Base-by-base conservation (phyloP, 805 yeast species). In the Kluyveromyces starmeri region DNA sequence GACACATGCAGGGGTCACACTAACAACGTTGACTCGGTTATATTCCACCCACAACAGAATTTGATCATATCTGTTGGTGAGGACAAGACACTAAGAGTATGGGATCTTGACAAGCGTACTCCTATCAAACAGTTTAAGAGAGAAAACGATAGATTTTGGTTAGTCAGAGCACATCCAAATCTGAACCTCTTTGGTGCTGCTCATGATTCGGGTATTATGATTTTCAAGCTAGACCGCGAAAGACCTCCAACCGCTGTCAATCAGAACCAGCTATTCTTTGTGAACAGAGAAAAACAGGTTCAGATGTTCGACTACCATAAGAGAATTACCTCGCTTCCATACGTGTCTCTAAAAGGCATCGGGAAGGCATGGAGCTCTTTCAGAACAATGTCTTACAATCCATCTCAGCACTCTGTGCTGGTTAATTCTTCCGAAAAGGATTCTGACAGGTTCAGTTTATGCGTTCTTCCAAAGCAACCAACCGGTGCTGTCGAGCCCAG, bases 1-100 rank as follows among this genome's bases (percentile, higher is more conserved):
- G 99, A 92, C 58, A 83, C 96, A 18, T 89, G 96, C 61, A 76
- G 98, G 54, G 98, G 98, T 37, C 99, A 92, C 61, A 83, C 95
- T 19, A 88, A 88, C 53, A 86, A 83, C 57, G 95, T 92, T 34
- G 77, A 86, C 34, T 70, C 92, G 59, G 86, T 84, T 24, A 65
- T 83, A 34, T 94, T 94, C 73, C 96, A 92, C 58, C 96, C 97
- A 27, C 76, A 78, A 44, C 92, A 85, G 61, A 96, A 92, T 49
- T 67, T 89, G 54, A 86, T 92, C 44, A 67, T 92, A 34, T 88
- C 97, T 22, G 95, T 86, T 27, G 82, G 94, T 46, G 97, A 92
- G 58, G 99, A 92, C 64, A 86, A 84, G 64, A 89, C 97, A 12
- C 75, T 92, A 46, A 77, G 98, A 59, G 82, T 89, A 20, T 92